Percentiles rank a stretch among this genome's conserved stretches.
These are phyloP conservation scores for Microsporum ferrugineum DNA, from an alignment of 2,329 filamentous ascomycete species.

Conservation along the genomic window DNA sequence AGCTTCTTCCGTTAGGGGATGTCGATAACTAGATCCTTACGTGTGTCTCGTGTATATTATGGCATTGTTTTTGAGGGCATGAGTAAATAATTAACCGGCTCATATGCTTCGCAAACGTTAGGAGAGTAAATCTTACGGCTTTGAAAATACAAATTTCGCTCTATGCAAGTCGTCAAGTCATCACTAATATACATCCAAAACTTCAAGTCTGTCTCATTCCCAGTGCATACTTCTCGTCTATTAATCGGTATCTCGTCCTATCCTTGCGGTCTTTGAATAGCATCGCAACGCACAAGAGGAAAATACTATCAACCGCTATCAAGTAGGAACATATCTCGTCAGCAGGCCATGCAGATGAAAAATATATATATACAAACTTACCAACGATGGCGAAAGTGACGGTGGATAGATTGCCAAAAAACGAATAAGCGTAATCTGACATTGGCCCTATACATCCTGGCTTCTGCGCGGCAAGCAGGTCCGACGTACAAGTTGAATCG, in stretches of 20 bases:
- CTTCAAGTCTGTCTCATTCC: background rate
- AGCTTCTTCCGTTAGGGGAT: background rate
- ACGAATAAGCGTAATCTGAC: constrained; percentile 56
- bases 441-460: constrained; percentile 59
- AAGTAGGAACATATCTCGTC: background rate
- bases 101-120: background rate
- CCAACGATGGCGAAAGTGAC: constrained; percentile 69
- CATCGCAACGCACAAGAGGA: constrained; percentile 61
- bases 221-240: constrained; percentile 60
- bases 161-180: background rate
- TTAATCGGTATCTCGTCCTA: constrained; percentile 63
- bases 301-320: constrained; percentile 50
- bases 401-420: constrained; percentile 67
- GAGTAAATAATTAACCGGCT: background rate
- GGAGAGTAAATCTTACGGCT: background rate
- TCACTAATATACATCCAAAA: background rate
- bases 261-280: constrained; percentile 72
- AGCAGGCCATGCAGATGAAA: background rate
- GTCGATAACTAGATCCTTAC: background rate
- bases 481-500: constrained; percentile 56
- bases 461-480: constrained; percentile 57
- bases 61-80: background rate
- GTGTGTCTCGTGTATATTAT: background rate
- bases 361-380: constrained; percentile 21
- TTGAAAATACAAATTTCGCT: background rate